phyloP scores from a whole-genome alignment of 2,329 filamentous ascomycete genomes.

The Colletotrichum navitas region DNA sequence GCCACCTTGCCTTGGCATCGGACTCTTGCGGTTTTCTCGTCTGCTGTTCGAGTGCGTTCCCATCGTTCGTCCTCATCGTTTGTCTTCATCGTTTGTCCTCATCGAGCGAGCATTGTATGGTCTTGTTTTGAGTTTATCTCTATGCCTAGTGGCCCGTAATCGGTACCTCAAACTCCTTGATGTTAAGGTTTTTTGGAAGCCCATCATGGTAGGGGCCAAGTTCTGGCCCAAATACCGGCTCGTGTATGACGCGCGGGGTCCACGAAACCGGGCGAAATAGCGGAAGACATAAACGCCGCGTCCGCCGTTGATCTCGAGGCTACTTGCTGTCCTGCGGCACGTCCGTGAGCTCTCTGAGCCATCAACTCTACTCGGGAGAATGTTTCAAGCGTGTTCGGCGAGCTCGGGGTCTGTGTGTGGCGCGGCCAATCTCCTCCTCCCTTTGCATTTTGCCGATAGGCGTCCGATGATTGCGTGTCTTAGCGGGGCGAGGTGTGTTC shows the following conservation, averaged over 20 bases:
- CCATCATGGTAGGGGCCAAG: not conserved
- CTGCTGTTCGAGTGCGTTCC: not conserved
- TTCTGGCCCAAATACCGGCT: not conserved
- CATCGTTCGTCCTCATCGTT: too few species aligned
- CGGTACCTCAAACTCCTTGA: not conserved
- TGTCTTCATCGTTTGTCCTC: too few species aligned
- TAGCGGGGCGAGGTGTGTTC: not conserved
- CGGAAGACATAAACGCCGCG: not conserved
- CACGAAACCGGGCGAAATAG: conserved; percentile 5
- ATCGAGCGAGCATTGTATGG: not conserved
- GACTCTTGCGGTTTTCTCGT: too few species aligned
- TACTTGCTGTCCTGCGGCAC: not conserved
- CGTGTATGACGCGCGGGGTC: not conserved
- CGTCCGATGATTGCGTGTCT: conserved; percentile 1
- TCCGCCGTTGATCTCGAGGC: not conserved
- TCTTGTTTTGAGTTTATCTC: not conserved
- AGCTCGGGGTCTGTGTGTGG: conserved; percentile 1
- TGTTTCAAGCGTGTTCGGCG: conserved; percentile 11
- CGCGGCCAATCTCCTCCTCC: not conserved
- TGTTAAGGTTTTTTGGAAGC: not conserved
- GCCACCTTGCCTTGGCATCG: not conserved
- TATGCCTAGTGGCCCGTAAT: not conserved
- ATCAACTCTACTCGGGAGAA: not conserved
- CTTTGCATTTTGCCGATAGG: not conserved
- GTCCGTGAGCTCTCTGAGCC: not conserved